Percentiles rank a stretch among this genome's conserved stretches.
These are phyloP conservation scores for Vitis labrusca DNA, from an alignment of 164 flowering plant genomes.

Conservation along the genomic window DNA sequence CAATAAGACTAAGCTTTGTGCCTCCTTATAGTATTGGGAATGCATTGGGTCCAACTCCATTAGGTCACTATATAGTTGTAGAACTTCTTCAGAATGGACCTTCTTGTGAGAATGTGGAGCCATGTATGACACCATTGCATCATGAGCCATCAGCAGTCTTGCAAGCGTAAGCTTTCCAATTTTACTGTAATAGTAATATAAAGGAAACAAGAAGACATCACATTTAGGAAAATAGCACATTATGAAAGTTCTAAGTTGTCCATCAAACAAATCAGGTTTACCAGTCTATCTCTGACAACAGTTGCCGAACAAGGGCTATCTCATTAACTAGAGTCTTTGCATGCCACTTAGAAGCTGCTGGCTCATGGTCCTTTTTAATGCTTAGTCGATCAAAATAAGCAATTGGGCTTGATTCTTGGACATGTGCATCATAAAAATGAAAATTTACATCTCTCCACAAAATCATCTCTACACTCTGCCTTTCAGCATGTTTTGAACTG, in stretches of 20 bases:
- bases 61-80: conserved; percentile 57
- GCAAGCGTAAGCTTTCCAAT: conserved; percentile 93
- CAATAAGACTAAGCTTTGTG: conserved; percentile 56
- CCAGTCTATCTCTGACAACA: conserved; percentile 57
- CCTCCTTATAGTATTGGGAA: conserved; percentile 67
- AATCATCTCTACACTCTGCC: conserved; percentile 22
- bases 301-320: conserved; percentile 58
- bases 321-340: conserved; percentile 46
- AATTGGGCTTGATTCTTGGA: conserved; percentile 26
- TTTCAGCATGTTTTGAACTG: conserved; percentile 21
- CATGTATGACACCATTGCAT: conserved; percentile 29
- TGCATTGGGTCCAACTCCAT: conserved; percentile 75
- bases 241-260: neutral
- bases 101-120: conserved; percentile 19
- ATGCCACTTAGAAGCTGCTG: conserved; percentile 39
- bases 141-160: conserved; percentile 65
- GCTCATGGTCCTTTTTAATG: conserved; percentile 28
- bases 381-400: conserved; percentile 26
- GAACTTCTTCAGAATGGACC: conserved; percentile 57
- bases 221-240: neutral
- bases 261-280: conserved; percentile 20
- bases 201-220: neutral
- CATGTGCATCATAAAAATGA: conserved; percentile 12
- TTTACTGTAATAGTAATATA: conserved; percentile 47
- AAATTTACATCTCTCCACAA: conserved; percentile 61